A percentile compares a stretch with the other conserved stretches of the same genome.
Conservation (phyloP, 305 asterid genomes). For the Solanum hybrid region DNA sequence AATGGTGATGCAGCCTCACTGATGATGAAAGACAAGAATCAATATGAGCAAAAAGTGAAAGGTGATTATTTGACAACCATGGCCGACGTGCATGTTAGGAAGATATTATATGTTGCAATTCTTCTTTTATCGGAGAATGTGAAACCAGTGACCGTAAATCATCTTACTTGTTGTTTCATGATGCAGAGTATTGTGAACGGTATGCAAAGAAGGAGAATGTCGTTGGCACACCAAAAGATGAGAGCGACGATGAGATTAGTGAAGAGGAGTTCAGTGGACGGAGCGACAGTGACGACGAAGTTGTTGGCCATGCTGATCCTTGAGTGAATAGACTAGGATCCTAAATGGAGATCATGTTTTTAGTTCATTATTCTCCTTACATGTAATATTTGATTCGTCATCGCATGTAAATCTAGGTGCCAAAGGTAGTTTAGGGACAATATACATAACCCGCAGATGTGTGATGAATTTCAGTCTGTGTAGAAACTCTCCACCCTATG, state of each 20-base stretch:
- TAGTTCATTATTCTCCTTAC: background rate
- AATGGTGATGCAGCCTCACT: slow-evolving; percentile 92
- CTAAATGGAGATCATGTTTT: slow-evolving; percentile 2
- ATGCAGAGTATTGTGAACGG: slow-evolving; percentile 73
- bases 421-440: background rate
- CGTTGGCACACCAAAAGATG: slow-evolving; percentile 32
- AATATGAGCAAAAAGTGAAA: slow-evolving; percentile 76
- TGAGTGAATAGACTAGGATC: slow-evolving; percentile 3
- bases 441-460: background rate
- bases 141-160: background rate
- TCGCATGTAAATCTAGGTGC: slow-evolving; percentile 7
- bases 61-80: slow-evolving; percentile 27
- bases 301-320: slow-evolving; percentile 65
- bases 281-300: slow-evolving; percentile 54
- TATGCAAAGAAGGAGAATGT: slow-evolving; percentile 71
- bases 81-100: background rate
- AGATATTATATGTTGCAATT: background rate
- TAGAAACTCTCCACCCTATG: background rate
- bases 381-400: background rate
- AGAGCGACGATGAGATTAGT: slow-evolving; percentile 55
- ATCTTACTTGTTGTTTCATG: background rate
- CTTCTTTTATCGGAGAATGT: background rate
- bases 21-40: slow-evolving; percentile 72
- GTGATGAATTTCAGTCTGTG: background rate
- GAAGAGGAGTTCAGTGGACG: slow-evolving; percentile 45